Conservation (phyloP, 441 rosid genomes). For the Dalechampia spathulata region DNA sequence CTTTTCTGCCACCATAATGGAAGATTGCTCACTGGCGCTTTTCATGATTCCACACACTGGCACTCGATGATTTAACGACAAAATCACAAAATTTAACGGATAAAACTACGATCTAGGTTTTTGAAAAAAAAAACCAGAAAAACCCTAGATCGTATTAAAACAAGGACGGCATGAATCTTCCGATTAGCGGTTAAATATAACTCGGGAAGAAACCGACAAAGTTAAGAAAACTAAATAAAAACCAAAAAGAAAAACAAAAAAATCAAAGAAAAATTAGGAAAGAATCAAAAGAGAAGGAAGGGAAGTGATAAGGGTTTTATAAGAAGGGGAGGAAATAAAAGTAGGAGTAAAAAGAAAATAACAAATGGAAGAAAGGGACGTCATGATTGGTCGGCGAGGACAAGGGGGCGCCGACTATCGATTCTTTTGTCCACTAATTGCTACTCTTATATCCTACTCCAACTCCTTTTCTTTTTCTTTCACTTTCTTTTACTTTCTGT, state of each 20-base stretch:
- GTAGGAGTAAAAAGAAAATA: not conserved
- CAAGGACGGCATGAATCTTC: conserved; percentile 34
- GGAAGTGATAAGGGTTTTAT: conserved; percentile 1
- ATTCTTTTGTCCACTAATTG: conserved; percentile 29
- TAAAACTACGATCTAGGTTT: no score
- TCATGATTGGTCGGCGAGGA: conserved; percentile 63
- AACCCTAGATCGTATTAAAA: conserved; percentile 11
- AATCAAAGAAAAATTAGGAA: not conserved
- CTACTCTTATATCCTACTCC: not conserved
- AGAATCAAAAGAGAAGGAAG: not conserved
- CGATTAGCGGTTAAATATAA: conserved; percentile 35
- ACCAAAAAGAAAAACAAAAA: not conserved
- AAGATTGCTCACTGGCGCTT: conserved; percentile 33
- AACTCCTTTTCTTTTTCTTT: not conserved
- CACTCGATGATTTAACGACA: not conserved
- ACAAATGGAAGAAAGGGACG: conserved; percentile 26
- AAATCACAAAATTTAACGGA: no score
- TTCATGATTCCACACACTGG: conserved; percentile 17
- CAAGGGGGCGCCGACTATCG: conserved; percentile 63
- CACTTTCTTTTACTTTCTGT: not conserved
- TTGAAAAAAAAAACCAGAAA: no score
- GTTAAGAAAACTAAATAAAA: not conserved
- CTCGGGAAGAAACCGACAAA: not conserved
- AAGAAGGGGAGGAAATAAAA: not conserved
- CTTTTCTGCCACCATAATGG: conserved; percentile 31